Evolutionary conservation across 371 early-diverging fungal species (phyloP).

Genomic region (Nematocida homosporus): DNA sequence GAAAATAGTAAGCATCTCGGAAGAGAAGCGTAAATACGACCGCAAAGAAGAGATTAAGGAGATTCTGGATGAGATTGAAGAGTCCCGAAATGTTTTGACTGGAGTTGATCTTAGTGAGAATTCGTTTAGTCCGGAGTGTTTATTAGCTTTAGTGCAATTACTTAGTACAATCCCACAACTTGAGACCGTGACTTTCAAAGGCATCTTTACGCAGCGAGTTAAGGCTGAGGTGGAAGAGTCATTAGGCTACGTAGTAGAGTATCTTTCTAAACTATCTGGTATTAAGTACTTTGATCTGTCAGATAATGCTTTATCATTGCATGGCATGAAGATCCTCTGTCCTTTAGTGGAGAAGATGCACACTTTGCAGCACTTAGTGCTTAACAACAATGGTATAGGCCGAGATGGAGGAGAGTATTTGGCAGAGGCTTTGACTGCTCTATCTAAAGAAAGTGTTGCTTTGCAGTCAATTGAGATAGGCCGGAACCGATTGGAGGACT

Average conservation of each 20-base stretch:
- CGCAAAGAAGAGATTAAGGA: conserved; percentile 54
- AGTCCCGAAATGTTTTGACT: conserved; percentile 31
- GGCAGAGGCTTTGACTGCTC: conserved; percentile 37
- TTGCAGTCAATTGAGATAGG: conserved; percentile 64
- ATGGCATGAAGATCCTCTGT: conserved; percentile 64
- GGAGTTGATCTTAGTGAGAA: conserved; percentile 64
- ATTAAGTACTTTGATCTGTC: conserved; percentile 63
- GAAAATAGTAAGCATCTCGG: conserved; percentile 59
- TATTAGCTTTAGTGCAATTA: conserved; percentile 53
- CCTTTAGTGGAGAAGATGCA: conserved; percentile 57
- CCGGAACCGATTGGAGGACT: conserved; percentile 65
- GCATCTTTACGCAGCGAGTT: conserved; percentile 60
- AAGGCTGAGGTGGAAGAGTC: conserved; percentile 60
- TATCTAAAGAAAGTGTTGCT: conserved; percentile 56
- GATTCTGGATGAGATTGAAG: conserved; percentile 45
- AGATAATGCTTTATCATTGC: conserved; percentile 66
- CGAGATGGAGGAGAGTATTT: conserved; percentile 62
- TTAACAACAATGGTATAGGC: conserved; percentile 68
- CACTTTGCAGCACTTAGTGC: conserved; percentile 57
- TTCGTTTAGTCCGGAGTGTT: conserved; percentile 61
- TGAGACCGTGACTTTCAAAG: conserved; percentile 51
- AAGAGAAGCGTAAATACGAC: conserved; percentile 64
- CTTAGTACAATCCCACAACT: conserved; percentile 55
- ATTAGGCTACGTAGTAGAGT: conserved; percentile 51
- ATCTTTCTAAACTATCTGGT: conserved; percentile 27